Conservation (phyloP, 768 basidiomycete species). For the Boletellus sp. region DNA sequence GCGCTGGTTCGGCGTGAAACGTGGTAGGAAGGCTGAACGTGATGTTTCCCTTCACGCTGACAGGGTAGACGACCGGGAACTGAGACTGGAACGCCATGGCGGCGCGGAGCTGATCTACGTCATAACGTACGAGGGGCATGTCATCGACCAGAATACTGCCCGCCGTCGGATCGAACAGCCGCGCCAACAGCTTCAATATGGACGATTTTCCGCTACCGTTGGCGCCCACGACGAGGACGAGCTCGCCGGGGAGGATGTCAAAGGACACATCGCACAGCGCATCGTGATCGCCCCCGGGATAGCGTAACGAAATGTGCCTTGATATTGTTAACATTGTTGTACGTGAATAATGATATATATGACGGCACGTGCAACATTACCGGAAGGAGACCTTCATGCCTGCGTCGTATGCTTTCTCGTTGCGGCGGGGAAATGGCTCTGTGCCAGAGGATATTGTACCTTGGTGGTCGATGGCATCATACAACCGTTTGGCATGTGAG, state of each 20-base stretch:
- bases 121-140: slow-evolving; percentile 35
- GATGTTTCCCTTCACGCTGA: slow-evolving; percentile 44
- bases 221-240: slow-evolving; percentile 30
- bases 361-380: slow-evolving; percentile 1
- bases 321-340: neutral
- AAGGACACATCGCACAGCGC: slow-evolving; percentile 27
- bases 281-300: slow-evolving; percentile 16
- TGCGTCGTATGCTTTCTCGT: neutral
- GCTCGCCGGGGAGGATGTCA: slow-evolving; percentile 27
- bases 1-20: slow-evolving; percentile 11
- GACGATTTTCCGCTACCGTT: slow-evolving; percentile 31
- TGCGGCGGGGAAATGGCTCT: slow-evolving; percentile 17
- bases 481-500: slow-evolving; percentile 17
- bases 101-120: slow-evolving; percentile 37
- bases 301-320: slow-evolving; percentile 23
- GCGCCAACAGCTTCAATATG: slow-evolving; percentile 46
- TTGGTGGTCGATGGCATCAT: slow-evolving; percentile 19
- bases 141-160: slow-evolving; percentile 47
- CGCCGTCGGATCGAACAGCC: slow-evolving; percentile 44
- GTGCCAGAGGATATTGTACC: slow-evolving; percentile 16
- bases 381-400: slow-evolving; percentile 29
- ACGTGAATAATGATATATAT: neutral
- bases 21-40: slow-evolving; percentile 26
- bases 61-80: slow-evolving; percentile 45
- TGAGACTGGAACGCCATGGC: slow-evolving; percentile 49